Evolutionary conservation across 2,329 filamentous ascomycete species (phyloP).

Genomic region (Penicillium sp.): DNA sequence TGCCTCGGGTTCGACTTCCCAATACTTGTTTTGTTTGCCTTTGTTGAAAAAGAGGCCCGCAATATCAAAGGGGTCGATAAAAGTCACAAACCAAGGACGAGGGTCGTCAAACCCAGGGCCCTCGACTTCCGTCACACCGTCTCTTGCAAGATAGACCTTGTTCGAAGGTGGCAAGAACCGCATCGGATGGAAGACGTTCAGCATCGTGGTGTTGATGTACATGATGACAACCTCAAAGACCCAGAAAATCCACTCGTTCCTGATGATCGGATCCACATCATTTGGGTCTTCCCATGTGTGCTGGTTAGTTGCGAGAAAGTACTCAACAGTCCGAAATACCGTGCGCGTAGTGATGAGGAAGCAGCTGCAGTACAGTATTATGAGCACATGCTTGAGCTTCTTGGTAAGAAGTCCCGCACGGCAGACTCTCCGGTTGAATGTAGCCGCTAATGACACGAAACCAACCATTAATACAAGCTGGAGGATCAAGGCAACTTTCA

Average conservation of each 20-base stretch:
- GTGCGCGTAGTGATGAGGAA: conserved; percentile 46
- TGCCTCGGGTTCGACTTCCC: conserved; percentile 35
- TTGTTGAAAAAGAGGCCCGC: conserved; percentile 40
- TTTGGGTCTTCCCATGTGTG: conserved; percentile 38
- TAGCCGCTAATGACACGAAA: conserved; percentile 54
- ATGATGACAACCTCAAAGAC: conserved; percentile 60
- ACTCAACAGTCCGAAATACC: conserved; percentile 60
- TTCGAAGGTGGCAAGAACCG: conserved; percentile 55
- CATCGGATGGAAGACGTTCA: conserved; percentile 60
- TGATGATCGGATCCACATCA: conserved; percentile 40
- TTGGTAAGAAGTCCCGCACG: conserved; percentile 45
- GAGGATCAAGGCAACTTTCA: conserved; percentile 56
- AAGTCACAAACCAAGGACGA: conserved; percentile 49
- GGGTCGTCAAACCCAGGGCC: conserved; percentile 57
- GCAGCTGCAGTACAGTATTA: conserved; percentile 55
- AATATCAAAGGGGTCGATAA: conserved; percentile 51
- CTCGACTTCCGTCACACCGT: conserved; percentile 58
- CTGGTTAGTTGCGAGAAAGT: conserved; percentile 42
- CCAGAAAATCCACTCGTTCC: conserved; percentile 60
- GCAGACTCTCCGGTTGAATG: conserved; percentile 53
- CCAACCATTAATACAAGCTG: conserved; percentile 56
- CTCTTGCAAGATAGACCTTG: conserved; percentile 56
- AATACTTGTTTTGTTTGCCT: conserved; percentile 46
- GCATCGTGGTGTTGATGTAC: conserved; percentile 55
- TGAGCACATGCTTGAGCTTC: conserved; percentile 48